Evolutionary conservation across 805 yeast genomes (phyloP).

Genomic region (Metahyphopichia silvanorum): DNA sequence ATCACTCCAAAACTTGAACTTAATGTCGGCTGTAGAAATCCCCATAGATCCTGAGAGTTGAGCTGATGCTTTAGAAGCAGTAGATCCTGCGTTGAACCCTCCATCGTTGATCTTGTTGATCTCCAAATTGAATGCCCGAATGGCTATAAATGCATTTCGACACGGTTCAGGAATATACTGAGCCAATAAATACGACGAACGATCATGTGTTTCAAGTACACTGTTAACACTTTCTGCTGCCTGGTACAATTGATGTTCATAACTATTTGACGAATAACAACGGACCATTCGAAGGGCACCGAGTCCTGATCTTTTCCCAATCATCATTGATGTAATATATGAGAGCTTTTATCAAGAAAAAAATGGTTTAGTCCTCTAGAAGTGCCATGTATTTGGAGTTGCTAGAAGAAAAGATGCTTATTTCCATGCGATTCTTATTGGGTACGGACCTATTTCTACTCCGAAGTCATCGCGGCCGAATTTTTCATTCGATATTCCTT

Average conservation of each 20-base stretch:
- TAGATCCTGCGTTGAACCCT: slow-evolving; percentile 17
- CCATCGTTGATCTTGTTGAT: slow-evolving; percentile 46
- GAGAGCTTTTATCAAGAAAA: too few relatives aligned
- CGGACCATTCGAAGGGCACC: too few relatives aligned
- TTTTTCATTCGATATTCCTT: too few relatives aligned
- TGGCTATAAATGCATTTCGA: slow-evolving; percentile 59
- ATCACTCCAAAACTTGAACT: slow-evolving; percentile 75
- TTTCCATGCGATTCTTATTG: too few relatives aligned
- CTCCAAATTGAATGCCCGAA: slow-evolving; percentile 65
- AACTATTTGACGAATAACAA: slow-evolving; percentile 3
- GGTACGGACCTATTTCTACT: too few relatives aligned
- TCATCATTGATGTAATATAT: too few relatives aligned
- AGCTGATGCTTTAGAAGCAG: slow-evolving; percentile 28
- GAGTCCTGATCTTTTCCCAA: too few relatives aligned
- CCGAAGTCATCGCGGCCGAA: too few relatives aligned
- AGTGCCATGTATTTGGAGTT: too few relatives aligned
- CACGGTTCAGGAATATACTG: slow-evolving; percentile 68
- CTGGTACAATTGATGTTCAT: slow-evolving; percentile 10
- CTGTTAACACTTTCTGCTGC: slow-evolving; percentile 44
- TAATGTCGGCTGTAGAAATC: slow-evolving; percentile 44
- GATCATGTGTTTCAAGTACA: slow-evolving; percentile 47
- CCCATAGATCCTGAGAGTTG: slow-evolving; percentile 30
- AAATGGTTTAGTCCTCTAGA: too few relatives aligned
- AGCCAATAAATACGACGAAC: slow-evolving; percentile 62
- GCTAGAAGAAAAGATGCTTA: too few relatives aligned